Evolutionary conservation across 768 basidiomycete genomes (phyloP), one percentile per base, ranked within the genome.

Genomic region (Lactarius akahatsu): DNA sequence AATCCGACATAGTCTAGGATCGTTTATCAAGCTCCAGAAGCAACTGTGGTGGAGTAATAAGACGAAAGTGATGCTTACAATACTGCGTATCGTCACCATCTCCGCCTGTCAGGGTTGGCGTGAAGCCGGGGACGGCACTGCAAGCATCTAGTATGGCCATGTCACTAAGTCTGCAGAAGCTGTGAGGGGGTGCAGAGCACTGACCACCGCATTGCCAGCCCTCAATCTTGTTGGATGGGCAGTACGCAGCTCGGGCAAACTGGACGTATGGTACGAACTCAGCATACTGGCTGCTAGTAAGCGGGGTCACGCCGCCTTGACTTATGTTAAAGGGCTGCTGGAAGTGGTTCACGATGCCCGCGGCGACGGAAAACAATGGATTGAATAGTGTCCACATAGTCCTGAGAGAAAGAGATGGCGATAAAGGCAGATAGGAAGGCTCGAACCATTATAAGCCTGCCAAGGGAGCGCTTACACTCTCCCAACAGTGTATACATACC

Each of bases 241-340:
- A 86, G 71, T 86, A 86, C 20, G 85, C 81, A 1, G 84, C 85
- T 32, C 83, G 77, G 28, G 85, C 82, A 71, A 86, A 82, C 71
- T 83, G 77, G 0, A 81, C 78, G 61, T 77, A 85, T 10, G 84
- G 83, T 0, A 77, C 74, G 32, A 82, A 77, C n/a, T 66, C 74
- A 13, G 76, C 62, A 52, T 84, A 71, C 58, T 79, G 73, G 0
- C 71, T 55, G 0, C 76, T 15, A 0, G 80, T 60, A 47, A 80
- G 62, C 20, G 59, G 15, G 15, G 70, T 74, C 59, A 76, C 72
- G 10, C 7, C 15, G 15, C 28, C 38, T 16, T 50, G 40, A 32
- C 38, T 38, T 38, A 38, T 38, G 2, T 38, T 59, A 7, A 43
- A 55, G 38, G 47, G 23, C 18, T 45, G 40, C 26, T 66, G 66